Percentiles rank a stretch among this genome's conserved stretches.
Evolutionary conservation across 1,284 basidiomycete species (phyloP).

Genomic region (Apiotrichum montevideense): DNA sequence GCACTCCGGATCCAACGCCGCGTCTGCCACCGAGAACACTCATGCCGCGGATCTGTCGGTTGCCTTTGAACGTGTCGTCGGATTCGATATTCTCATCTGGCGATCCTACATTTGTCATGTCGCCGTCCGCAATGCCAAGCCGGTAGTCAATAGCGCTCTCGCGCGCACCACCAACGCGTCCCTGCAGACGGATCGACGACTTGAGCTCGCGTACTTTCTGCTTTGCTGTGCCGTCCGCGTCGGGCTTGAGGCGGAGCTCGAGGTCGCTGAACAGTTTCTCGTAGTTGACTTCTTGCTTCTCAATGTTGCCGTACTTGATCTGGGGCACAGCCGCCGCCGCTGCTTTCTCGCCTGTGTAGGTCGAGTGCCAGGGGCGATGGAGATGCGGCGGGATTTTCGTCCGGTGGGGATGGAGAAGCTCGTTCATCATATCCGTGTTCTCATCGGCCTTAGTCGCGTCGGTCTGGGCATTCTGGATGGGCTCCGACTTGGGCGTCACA

Average conservation of each 20-base stretch:
- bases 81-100: conserved; percentile 49
- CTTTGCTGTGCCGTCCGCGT: conserved; percentile 53
- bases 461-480: background rate
- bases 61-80: conserved; percentile 52
- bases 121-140: conserved; percentile 49
- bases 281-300: conserved; percentile 20
- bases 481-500: background rate
- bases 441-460: background rate
- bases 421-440: background rate
- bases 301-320: conserved; percentile 41
- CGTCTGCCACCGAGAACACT: conserved; percentile 38
- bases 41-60: conserved; percentile 51
- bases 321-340: conserved; percentile 19
- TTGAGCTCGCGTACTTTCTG: conserved; percentile 54
- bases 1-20: conserved; percentile 50
- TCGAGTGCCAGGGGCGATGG: conserved; percentile 44
- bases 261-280: conserved; percentile 32
- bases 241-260: conserved; percentile 37
- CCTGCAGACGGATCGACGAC: conserved; percentile 54
- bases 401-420: conserved; percentile 21
- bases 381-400: conserved; percentile 43
- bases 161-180: conserved; percentile 58
- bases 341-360: conserved; percentile 35
- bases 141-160: conserved; percentile 73
- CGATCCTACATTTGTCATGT: conserved; percentile 38